A percentile compares a stretch with the other conserved stretches of the same genome.
Conservation (phyloP, 495 filamentous ascomycete species). For the Saxophila tyrrhenica region DNA sequence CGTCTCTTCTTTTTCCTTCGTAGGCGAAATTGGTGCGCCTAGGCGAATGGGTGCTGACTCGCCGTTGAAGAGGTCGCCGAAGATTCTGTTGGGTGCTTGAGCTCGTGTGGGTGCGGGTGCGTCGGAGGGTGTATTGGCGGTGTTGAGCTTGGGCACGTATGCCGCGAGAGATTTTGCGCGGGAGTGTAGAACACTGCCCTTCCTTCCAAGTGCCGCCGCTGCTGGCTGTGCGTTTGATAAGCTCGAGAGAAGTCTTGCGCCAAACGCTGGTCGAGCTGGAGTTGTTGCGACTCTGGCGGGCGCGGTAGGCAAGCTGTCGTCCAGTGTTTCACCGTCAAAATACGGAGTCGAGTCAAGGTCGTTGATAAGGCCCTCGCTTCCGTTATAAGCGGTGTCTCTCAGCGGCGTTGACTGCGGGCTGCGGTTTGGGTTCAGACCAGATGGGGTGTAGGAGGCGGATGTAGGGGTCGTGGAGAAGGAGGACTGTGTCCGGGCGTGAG, state of each 20-base stretch:
- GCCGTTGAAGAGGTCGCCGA: constrained; percentile 22
- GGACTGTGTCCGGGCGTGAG: neutral
- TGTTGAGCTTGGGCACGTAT: constrained; percentile 15
- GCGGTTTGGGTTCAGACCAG: neutral
- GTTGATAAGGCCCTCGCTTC: constrained; percentile 7
- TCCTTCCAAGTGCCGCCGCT: constrained; percentile 10
- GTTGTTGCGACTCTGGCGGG: constrained; percentile 1
- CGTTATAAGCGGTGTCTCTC: constrained; percentile 8
- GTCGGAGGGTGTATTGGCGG: neutral
- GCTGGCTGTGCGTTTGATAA: constrained; percentile 14
- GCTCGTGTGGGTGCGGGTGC: neutral
- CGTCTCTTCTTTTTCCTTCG: constrained; percentile 13
- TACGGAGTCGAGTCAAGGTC: neutral
- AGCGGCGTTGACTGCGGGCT: neutral
- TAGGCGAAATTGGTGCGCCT: constrained; percentile 15
- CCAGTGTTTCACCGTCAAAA: neutral
- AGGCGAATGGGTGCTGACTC: constrained; percentile 20
- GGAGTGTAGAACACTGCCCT: constrained; percentile 15
- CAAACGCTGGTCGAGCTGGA: constrained; percentile 4
- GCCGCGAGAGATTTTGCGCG: constrained; percentile 14
- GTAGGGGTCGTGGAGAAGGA: neutral
- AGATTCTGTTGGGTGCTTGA: constrained; percentile 7
- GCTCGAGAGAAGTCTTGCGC: constrained; percentile 7
- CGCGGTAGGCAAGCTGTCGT: neutral
- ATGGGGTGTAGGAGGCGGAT: neutral